These are phyloP conservation scores for Ophiostoma sp. DNA, from an alignment of 2,329 filamentous ascomycete species.

Conservation along the genomic window DNA sequence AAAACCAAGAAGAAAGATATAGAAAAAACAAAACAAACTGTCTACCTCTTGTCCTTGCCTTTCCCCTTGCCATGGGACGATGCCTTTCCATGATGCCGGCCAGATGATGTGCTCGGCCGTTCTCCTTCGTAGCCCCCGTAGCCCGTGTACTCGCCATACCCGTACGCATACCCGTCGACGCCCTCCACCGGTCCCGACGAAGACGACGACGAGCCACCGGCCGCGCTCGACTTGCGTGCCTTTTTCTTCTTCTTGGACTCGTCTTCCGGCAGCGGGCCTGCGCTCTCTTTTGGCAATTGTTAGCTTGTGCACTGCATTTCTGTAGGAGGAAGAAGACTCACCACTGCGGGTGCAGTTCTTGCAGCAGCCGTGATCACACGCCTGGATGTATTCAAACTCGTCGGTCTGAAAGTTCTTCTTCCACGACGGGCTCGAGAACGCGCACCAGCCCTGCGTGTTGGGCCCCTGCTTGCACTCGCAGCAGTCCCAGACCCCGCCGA, in stretches of 20 bases:
- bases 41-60: slow-evolving; percentile 4
- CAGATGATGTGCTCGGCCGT: not conserved
- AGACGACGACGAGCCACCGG: not conserved
- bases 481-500: slow-evolving; percentile 50
- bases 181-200: not conserved
- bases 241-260: slow-evolving; percentile 23
- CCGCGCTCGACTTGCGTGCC: not conserved
- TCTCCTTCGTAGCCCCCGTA: not conserved
- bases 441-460: slow-evolving; percentile 52
- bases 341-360: slow-evolving; percentile 43
- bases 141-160: not conserved
- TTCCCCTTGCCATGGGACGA: not conserved
- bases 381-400: slow-evolving; percentile 37
- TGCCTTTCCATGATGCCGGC: not conserved
- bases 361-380: slow-evolving; percentile 52
- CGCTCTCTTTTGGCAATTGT: slow-evolving; percentile 19
- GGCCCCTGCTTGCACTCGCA: slow-evolving; percentile 49
- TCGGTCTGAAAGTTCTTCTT: slow-evolving; percentile 33
- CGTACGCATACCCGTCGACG: not conserved
- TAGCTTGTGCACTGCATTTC: not conserved
- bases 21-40: not conserved
- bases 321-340: slow-evolving; percentile 31
- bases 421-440: slow-evolving; percentile 34
- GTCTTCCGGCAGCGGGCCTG: slow-evolving; percentile 25
- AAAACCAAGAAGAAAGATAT: not conserved